Conservation (phyloP, 352 stramenopile species). For the Phytophthora crassamura region DNA sequence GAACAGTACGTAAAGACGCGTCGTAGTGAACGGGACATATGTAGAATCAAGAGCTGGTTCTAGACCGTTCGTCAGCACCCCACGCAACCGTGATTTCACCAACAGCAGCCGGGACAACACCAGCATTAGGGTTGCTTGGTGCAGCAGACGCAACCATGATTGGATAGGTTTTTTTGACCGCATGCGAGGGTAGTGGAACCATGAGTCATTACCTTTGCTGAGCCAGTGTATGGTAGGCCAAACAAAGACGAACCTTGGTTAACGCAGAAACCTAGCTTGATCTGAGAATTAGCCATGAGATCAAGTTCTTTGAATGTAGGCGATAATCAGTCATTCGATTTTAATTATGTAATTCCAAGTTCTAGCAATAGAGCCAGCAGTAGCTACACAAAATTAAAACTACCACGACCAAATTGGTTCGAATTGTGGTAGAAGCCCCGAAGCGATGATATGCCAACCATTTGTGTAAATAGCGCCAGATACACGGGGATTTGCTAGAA, state of each 20-base stretch:
- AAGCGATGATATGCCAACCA: neutral
- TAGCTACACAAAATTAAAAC: neutral
- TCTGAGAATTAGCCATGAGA: conserved; percentile 9
- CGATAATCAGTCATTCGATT: conserved; percentile 1
- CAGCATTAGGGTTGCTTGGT: neutral
- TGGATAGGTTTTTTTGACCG: neutral
- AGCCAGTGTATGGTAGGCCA: no score
- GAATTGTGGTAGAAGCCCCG: neutral
- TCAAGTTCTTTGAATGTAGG: conserved; percentile 1
- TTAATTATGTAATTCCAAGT: conserved; percentile 8
- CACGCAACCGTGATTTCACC: neutral
- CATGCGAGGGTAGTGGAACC: neutral
- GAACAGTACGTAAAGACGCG: neutral
- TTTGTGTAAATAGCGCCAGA: no score
- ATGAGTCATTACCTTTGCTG: no score
- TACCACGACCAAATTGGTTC: neutral
- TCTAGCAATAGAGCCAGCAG: neutral
- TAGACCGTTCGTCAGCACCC: neutral
- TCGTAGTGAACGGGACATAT: neutral
- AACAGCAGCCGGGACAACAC: no score
- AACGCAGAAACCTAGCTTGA: no score
- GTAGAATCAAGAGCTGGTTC: neutral
- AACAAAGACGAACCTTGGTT: no score
- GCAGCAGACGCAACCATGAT: no score
- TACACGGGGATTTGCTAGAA: no score